These are phyloP conservation scores for Phytophthora vignae DNA, from an alignment of 352 stramenopile genomes.

Conservation along the genomic window DNA sequence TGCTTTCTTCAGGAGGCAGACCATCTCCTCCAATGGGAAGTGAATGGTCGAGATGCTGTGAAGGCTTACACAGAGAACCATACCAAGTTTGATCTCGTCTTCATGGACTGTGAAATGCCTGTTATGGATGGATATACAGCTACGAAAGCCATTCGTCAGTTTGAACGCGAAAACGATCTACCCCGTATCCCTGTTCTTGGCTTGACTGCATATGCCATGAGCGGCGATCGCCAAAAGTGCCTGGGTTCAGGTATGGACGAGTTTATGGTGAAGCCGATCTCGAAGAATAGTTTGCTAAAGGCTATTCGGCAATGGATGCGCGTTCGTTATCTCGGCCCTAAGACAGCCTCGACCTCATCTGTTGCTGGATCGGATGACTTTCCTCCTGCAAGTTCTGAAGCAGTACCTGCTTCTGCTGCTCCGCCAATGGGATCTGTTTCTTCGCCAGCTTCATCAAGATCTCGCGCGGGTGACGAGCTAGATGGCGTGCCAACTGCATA, in stretches of 20 bases:
- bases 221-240: conserved; percentile 78
- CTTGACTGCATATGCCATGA: conserved; percentile 79
- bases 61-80: conserved; percentile 63
- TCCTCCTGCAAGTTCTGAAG: conserved; percentile 25
- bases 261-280: conserved; percentile 85
- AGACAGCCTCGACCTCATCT: conserved; percentile 29
- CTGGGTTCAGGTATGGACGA: conserved; percentile 76
- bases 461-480: conserved; percentile 21
- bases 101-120: conserved; percentile 88
- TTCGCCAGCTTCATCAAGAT: conserved; percentile 31
- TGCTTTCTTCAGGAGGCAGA: conserved; percentile 80
- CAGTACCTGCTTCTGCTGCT: conserved; percentile 13
- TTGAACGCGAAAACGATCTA: conserved; percentile 67
- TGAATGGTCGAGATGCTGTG: conserved; percentile 71
- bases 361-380: conserved; percentile 37
- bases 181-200: conserved; percentile 73
- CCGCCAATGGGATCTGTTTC: conserved; percentile 9
- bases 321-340: conserved; percentile 54
- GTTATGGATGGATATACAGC: conserved; percentile 84
- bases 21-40: conserved; percentile 75
- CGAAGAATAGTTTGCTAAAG: conserved; percentile 68
- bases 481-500: conserved; percentile 33
- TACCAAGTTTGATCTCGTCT: conserved; percentile 69
- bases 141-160: conserved; percentile 68
- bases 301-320: conserved; percentile 76